A percentile compares a stretch with the other conserved stretches of the same genome.
Conservation (phyloP, 768 basidiomycete genomes). For the Amanita pallidorosea region DNA sequence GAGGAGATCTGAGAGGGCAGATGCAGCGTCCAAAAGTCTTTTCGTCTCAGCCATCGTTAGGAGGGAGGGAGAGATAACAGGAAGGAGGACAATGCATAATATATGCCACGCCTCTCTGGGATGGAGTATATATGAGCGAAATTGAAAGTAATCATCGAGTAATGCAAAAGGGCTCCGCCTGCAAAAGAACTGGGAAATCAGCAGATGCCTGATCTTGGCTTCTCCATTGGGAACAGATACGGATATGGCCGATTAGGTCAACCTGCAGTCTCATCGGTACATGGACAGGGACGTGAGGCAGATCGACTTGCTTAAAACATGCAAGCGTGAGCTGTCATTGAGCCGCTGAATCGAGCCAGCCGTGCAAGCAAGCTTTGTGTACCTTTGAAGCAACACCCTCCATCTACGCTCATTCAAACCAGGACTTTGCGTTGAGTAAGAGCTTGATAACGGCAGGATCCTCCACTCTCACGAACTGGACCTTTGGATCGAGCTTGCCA, state of each 20-base stretch:
- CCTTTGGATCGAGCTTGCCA: neutral
- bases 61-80: constrained; percentile 17
- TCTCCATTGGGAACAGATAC: constrained; percentile 25
- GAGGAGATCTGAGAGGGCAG: constrained; percentile 60
- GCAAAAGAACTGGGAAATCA: constrained; percentile 31
- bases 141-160: constrained; percentile 28
- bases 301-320: constrained; percentile 3
- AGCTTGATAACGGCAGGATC: neutral
- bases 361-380: neutral
- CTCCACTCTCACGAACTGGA: neutral
- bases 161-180: constrained; percentile 40
- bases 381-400: no score
- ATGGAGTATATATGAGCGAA: constrained; percentile 25
- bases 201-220: constrained; percentile 32
- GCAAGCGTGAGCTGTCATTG: neutral
- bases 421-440: neutral
- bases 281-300: constrained; percentile 1
- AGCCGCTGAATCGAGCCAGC: neutral
- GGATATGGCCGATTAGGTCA: constrained; percentile 38
- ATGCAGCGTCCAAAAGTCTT: constrained; percentile 69
- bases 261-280: constrained; percentile 9
- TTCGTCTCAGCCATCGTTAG: constrained; percentile 56
- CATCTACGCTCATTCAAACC: no score
- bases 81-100: constrained; percentile 40
- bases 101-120: constrained; percentile 28